Evolutionary conservation across 169 alveolate species (phyloP).

Genomic region (Besnoitia besnoiti): DNA sequence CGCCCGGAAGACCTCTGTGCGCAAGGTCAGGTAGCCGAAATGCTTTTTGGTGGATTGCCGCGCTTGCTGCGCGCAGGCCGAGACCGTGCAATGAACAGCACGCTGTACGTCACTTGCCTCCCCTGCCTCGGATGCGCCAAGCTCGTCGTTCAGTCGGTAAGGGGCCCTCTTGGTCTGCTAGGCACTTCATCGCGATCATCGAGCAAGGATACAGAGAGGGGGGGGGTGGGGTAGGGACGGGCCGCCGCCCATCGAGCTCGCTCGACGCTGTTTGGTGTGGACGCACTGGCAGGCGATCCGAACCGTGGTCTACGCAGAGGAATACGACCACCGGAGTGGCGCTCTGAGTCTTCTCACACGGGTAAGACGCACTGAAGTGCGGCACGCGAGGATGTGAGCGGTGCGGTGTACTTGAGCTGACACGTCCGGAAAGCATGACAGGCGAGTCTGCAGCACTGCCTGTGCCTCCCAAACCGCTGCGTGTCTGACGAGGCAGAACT

Average conservation of each 20-base stretch:
- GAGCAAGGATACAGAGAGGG: too few species aligned
- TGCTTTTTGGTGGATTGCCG: too few species aligned
- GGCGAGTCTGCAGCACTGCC: background rate
- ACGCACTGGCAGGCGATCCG: slow-evolving; percentile 64
- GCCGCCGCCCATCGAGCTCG: background rate
- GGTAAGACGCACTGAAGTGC: background rate
- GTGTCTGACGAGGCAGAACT: too few species aligned
- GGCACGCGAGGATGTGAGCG: too few species aligned
- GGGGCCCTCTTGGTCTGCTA: background rate
- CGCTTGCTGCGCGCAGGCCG: slow-evolving; percentile 77
- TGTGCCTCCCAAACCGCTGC: background rate
- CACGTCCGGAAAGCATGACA: background rate
- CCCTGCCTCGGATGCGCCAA: slow-evolving; percentile 88
- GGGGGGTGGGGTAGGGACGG: too few species aligned
- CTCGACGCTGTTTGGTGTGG: background rate
- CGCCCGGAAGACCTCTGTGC: too few species aligned
- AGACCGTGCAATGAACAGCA: slow-evolving; percentile 71
- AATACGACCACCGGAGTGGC: slow-evolving; percentile 51
- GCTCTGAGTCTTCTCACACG: slow-evolving; percentile 28
- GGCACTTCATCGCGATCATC: too few species aligned
- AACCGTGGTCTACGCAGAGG: slow-evolving; percentile 75
- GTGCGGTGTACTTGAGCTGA: background rate
- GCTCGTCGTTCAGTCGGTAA: slow-evolving; percentile 77
- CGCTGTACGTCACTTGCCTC: slow-evolving; percentile 78
- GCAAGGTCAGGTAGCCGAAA: too few species aligned